Evolutionary conservation across 1,284 basidiomycete genomes (phyloP), one percentile per base, ranked within the genome.

Genomic region (Apiotrichum veenhuisii): DNA sequence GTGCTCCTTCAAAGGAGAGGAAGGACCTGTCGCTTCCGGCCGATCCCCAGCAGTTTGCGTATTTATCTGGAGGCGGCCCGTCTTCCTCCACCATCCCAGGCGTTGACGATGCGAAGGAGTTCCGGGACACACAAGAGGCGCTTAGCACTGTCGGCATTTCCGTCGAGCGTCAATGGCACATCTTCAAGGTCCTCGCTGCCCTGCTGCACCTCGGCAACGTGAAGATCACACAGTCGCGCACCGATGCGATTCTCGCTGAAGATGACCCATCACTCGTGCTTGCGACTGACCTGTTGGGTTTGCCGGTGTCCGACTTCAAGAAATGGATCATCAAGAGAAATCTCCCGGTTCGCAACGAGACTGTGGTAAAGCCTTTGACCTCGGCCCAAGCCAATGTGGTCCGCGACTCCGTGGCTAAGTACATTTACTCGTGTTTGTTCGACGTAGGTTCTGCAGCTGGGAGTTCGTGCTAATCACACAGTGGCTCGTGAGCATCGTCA

Each of bases 281-380:
- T 49, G 87, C 94, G 17, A 92, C 92, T 3, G 84, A 87, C 12
- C 89, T 98, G 74, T 81, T 99, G 40, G 96, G 96, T 18, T 85
- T 99, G 51, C 87, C 90, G 57, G 80, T 89, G 18, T 81, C 84
- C n/a, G 95, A 98, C 51, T 98, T 98, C 82, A 97, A 92, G 80
- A 97, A 92, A 75, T 98, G 96, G 96, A 95, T 90, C 2, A 80
- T 97, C 77, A 98, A 98, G 82, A 97, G 94, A 78, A 95, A 98
- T 79, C 89, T 99, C 56, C 85, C 86, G 33, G 96, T 95, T 5
- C 85, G 96, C 42, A 88, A 86, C 26, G 96, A 99, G 78, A 98
- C 95, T 82, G 98, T 99, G 57, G 84, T 96, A 33, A 91, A 91
- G 2, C 80, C 85, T 52, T 80, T 98, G 57, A 92, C 86, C 72